A percentile compares a stretch with the other conserved stretches of the same genome.
Conservation (phyloP, 2,329 filamentous ascomycete genomes). For the Apiospora aurea region DNA sequence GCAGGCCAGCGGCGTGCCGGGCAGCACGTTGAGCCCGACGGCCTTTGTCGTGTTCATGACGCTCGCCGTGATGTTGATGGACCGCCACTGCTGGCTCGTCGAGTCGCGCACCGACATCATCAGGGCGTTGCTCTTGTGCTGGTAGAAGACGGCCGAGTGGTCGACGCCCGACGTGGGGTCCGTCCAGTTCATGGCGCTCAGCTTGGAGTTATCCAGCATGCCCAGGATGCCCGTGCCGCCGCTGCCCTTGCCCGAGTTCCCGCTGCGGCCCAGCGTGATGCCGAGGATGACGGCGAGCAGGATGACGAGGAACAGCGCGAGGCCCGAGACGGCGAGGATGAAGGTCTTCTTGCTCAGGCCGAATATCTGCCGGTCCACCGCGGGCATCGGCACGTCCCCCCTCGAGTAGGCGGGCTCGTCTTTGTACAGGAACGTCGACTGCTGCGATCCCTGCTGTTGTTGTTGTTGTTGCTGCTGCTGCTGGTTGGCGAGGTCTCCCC, state of each 20-base stretch:
- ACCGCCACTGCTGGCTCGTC: constrained; percentile 23
- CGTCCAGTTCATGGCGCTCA: constrained; percentile 30
- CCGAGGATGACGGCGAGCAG: constrained; percentile 21
- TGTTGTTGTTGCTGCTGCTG: not conserved
- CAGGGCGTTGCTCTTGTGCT: constrained; percentile 26
- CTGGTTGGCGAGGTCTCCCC: not conserved
- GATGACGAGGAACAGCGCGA: constrained; percentile 13
- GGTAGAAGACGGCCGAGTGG: constrained; percentile 29
- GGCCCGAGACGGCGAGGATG: constrained; percentile 17
- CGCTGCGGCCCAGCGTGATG: constrained; percentile 12
- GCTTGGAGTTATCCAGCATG: constrained; percentile 22
- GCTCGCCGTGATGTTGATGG: constrained; percentile 27
- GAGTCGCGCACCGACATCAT: constrained; percentile 29
- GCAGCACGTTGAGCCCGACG: constrained; percentile 27
- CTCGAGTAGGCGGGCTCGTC: not conserved
- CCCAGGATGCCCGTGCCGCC: not conserved
- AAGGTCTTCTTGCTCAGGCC: constrained; percentile 17
- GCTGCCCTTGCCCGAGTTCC: not conserved
- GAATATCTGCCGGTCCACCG: constrained; percentile 3
- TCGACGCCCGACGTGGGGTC: constrained; percentile 25
- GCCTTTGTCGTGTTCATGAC: constrained; percentile 25
- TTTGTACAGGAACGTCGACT: constrained; percentile 3
- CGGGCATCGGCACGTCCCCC: constrained; percentile 10
- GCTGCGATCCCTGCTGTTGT: not conserved
- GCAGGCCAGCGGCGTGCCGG: constrained; percentile 28